Conservation (phyloP, 148 eudicot species). For the Pouteria glomerata region DNA sequence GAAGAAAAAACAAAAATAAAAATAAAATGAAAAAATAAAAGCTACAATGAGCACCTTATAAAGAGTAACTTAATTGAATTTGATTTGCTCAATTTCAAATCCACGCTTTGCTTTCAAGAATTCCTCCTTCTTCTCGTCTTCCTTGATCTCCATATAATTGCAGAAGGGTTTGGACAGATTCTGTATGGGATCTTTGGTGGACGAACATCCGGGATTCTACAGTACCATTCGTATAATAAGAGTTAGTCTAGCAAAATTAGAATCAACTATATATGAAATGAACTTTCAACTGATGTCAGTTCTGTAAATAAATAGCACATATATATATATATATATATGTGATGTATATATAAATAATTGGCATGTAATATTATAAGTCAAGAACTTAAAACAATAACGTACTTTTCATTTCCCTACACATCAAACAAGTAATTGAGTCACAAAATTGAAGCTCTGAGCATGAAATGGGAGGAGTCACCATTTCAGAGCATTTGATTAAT, state of each 20-base stretch:
- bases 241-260: too few species aligned
- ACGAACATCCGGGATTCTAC: constrained; percentile 45
- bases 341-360: neutral
- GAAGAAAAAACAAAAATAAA: too few species aligned
- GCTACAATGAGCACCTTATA: too few species aligned
- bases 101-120: neutral
- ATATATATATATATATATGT: too few species aligned
- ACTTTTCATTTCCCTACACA: neutral
- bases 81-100: neutral
- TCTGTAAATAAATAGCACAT: neutral
- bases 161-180: constrained; percentile 63
- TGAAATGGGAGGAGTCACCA: neutral
- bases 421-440: neutral
- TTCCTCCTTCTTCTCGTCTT: constrained; percentile 33
- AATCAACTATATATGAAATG: too few species aligned
- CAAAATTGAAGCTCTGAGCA: neutral
- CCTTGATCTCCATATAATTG: constrained; percentile 83
- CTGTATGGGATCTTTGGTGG: constrained; percentile 67
- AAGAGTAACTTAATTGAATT: too few species aligned
- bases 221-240: neutral
- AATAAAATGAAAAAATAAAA: too few species aligned
- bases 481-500: too few species aligned
- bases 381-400: neutral
- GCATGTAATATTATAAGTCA: neutral
- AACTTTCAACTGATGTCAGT: too few species aligned